These are phyloP conservation scores for Sugiyamaella smithiae DNA, from an alignment of 805 yeast species.

Conservation along the genomic window DNA sequence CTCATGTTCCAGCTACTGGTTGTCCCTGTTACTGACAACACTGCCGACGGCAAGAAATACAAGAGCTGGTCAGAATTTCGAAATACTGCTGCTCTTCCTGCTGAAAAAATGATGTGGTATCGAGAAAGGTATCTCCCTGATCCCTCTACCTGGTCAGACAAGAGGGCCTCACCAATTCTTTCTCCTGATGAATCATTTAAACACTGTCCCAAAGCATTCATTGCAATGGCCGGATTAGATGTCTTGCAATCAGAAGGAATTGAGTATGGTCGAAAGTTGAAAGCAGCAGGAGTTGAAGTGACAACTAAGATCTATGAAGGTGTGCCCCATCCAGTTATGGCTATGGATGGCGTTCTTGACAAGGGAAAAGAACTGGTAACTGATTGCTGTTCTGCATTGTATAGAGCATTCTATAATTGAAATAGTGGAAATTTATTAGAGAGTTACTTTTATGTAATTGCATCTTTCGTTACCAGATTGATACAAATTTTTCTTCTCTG, in stretches of 20 bases:
- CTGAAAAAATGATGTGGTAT: constrained; percentile 47
- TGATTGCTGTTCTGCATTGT: constrained; percentile 10
- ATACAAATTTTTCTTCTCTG: neutral
- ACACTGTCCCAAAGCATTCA: constrained; percentile 22
- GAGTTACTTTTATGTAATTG: no score
- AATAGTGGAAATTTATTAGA: no score
- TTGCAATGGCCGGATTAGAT: constrained; percentile 44
- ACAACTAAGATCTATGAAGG: constrained; percentile 35
- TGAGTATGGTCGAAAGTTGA: constrained; percentile 40
- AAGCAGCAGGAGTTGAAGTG: constrained; percentile 34
- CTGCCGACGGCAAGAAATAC: constrained; percentile 34
- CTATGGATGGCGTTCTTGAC: constrained; percentile 40
- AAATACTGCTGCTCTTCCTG: constrained; percentile 40
- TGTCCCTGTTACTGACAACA: constrained; percentile 30
- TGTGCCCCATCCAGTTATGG: constrained; percentile 47
- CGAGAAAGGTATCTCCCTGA: constrained; percentile 42
- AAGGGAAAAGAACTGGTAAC: constrained; percentile 3
- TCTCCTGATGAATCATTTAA: constrained; percentile 40
- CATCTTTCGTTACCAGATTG: neutral
- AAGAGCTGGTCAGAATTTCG: constrained; percentile 34
- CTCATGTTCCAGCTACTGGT: constrained; percentile 41
- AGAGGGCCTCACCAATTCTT: constrained; percentile 43
- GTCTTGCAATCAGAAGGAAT: constrained; percentile 44
- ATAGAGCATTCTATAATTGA: constrained; percentile 9
- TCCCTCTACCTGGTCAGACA: constrained; percentile 29